Percentiles rank a stretch among this genome's conserved stretches.
These are phyloP conservation scores for Ogataea naganishii DNA, from an alignment of 805 yeast species.

Conservation along the genomic window DNA sequence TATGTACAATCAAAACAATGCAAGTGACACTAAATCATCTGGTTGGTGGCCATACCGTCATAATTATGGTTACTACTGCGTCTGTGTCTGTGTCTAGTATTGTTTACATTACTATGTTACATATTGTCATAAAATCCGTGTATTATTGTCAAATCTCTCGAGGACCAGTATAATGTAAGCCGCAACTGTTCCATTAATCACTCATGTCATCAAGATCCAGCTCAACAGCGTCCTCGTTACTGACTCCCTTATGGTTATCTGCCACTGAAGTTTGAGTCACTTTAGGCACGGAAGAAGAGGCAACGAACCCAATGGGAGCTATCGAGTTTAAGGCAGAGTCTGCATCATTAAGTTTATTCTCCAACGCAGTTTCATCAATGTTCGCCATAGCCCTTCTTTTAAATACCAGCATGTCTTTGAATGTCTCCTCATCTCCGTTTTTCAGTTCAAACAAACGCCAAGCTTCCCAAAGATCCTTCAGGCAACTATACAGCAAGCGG, in stretches of 20 bases:
- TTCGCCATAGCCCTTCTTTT: constrained; percentile 34
- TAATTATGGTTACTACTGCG: no score
- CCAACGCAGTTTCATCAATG: constrained; percentile 12
- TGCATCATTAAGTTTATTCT: constrained; percentile 9
- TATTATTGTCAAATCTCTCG: no score
- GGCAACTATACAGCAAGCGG: constrained; percentile 3
- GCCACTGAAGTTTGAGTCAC: constrained; percentile 17
- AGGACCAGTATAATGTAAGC: no score
- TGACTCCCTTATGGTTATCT: constrained; percentile 3
- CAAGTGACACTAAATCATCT: no score
- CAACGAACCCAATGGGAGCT: constrained; percentile 41
- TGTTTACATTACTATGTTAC: background rate
- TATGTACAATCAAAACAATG: no score
- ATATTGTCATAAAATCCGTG: background rate
- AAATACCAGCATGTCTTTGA: constrained; percentile 61
- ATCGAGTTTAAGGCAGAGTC: constrained; percentile 6
- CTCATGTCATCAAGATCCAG: constrained; percentile 32
- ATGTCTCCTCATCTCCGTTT: constrained; percentile 62
- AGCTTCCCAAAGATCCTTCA: constrained; percentile 40
- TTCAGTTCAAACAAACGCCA: constrained; percentile 74
- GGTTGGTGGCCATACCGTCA: no score
- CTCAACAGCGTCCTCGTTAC: constrained; percentile 56
- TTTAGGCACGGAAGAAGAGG: constrained; percentile 27
- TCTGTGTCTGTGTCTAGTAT: no score
- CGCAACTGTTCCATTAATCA: no score